A percentile compares a stretch with the other conserved stretches of the same genome.
Evolutionary conservation across 2,329 filamentous ascomycete species (phyloP).

Genomic region (Botryotinia globosa): DNA sequence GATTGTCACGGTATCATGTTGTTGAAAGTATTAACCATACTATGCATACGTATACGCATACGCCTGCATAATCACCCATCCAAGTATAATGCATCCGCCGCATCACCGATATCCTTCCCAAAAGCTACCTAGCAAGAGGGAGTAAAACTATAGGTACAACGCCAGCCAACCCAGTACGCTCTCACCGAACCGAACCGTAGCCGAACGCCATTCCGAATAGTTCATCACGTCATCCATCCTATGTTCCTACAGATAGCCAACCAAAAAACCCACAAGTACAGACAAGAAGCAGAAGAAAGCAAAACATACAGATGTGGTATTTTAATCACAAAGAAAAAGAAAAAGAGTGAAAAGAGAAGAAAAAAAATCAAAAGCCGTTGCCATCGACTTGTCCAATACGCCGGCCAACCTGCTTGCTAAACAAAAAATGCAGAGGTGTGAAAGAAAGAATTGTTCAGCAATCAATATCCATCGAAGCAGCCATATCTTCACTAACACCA

Average conservation of each 20-base stretch:
- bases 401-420: slow-evolving; percentile 6
- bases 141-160: slow-evolving; percentile 18
- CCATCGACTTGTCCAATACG: slow-evolving; percentile 21
- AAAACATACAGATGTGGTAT: slow-evolving; percentile 4
- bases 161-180: slow-evolving; percentile 21
- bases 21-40: slow-evolving; percentile 13
- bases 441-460: slow-evolving; percentile 23
- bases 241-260: slow-evolving; percentile 18
- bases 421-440: background rate
- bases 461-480: slow-evolving; percentile 61
- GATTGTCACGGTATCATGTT: background rate
- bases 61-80: background rate
- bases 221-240: slow-evolving; percentile 17
- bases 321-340: background rate
- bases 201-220: slow-evolving; percentile 19
- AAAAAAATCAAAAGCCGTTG: slow-evolving; percentile 20
- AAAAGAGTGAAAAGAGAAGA: background rate
- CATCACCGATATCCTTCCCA: slow-evolving; percentile 10
- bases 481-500: slow-evolving; percentile 62
- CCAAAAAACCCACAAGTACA: slow-evolving; percentile 17
- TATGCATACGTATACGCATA: background rate
- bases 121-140: slow-evolving; percentile 2
- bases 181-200: slow-evolving; percentile 20
- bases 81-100: slow-evolving; percentile 11
- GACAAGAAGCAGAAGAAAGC: slow-evolving; percentile 22